phyloP scores from a whole-genome alignment of 371 early-diverging fungal genomes.

The Cokeromyces recurvatus region DNA sequence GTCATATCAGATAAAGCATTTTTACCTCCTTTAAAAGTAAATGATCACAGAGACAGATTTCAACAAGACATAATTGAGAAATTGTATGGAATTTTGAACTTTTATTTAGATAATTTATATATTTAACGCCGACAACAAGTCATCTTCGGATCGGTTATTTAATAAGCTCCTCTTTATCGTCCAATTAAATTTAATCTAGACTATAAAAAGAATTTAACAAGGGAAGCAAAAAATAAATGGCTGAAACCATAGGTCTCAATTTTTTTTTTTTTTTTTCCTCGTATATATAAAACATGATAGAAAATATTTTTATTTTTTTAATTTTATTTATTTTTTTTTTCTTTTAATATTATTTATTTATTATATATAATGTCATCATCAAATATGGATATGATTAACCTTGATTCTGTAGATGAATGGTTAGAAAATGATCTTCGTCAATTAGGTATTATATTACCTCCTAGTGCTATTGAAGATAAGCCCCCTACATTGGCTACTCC shows the following conservation, averaged over 20 bases:
- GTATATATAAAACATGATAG: neutral
- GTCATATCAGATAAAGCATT: constrained; percentile 3
- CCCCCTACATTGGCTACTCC: constrained; percentile 1
- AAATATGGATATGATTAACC: constrained; percentile 14
- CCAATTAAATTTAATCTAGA: too few relatives aligned
- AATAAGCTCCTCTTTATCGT: too few relatives aligned
- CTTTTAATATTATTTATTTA: constrained; percentile 1
- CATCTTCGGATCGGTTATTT: too few relatives aligned
- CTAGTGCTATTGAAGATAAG: constrained; percentile 3
- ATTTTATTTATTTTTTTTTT: constrained; percentile 3
- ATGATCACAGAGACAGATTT: neutral
- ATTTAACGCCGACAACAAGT: too few relatives aligned
- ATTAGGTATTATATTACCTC: constrained; percentile 16
- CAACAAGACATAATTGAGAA: neutral
- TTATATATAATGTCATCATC: constrained; percentile 11
- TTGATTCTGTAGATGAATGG: constrained; percentile 25
- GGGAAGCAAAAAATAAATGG: too few relatives aligned
- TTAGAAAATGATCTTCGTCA: constrained; percentile 24
- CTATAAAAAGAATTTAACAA: too few relatives aligned
- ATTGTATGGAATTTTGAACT: constrained; percentile 4
- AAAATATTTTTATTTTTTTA: neutral
- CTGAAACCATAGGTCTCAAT: neutral
- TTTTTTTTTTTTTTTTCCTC: neutral
- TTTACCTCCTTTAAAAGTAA: neutral
- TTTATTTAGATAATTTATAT: constrained; percentile 1